Base-by-base conservation (phyloP, 176 grass and related monocot genomes). In the Poa pratensis region DNA sequence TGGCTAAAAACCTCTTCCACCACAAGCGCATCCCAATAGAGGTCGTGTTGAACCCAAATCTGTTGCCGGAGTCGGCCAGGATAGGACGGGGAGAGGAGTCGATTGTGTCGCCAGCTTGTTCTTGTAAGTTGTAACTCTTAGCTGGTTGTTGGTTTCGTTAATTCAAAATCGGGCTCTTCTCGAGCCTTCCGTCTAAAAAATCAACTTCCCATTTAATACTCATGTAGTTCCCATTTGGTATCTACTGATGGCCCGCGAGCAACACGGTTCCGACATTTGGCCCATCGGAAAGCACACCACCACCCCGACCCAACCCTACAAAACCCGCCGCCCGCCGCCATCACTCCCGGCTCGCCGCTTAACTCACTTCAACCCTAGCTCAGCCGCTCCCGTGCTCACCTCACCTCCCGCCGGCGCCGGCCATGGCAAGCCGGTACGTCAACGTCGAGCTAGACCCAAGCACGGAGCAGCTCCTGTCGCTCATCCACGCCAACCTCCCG, bases 271-370 rank as follows among this genome's bases (percentile, higher is more conserved):
- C 19, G 67, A 70, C 35, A 70, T 22, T 70, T 70, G 68, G 68
- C 68, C 68, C 37, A 22, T n/a, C 20, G 3, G 11, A 13, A 71
- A 12, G 11, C 64, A 34, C 30, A 68, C 65, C 32, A 8, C 64
- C 64, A 57, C 19, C 19, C 65, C 65, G 60, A 66, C 14, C 66
- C 16, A 69, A 71, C 32, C 19, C 66, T 42, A 69, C 66, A 70
- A 43, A 43, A 70, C 0, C 9, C 1, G 6, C 40, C 67, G 12
- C 11, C 67, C 37, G 67, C 37, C 37, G 40, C 22, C 22, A 24
- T 73, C 22, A 26, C 69, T 49, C 69, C 2, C 42, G 3, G 23
- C 1, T 73, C 69, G 14, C 69, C 61, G 27, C 26, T 64, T 27
- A 40, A 72, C 12, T 73, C 69, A 7, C 69, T 27, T 3, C 69